Conservation (phyloP, 768 basidiomycete genomes). For the Boletus sp. region DNA sequence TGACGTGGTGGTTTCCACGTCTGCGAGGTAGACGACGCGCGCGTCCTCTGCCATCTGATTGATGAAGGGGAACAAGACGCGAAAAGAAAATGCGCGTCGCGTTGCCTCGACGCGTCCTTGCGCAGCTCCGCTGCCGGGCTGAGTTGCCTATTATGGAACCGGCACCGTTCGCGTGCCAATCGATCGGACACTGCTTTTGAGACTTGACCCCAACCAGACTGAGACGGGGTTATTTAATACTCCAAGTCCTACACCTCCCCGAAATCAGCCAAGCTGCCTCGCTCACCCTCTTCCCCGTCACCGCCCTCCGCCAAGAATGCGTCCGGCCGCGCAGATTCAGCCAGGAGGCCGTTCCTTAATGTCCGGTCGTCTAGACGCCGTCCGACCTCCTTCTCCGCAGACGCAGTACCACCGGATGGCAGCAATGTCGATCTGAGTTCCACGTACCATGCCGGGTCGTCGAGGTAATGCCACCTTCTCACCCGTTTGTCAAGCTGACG, state of each 20-base stretch:
- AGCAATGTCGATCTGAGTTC: constrained; percentile 71
- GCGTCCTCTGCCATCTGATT: constrained; percentile 24
- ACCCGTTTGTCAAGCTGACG: constrained; percentile 18
- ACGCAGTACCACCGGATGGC: constrained; percentile 20
- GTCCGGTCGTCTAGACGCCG: constrained; percentile 28
- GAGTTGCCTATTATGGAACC: constrained; percentile 12
- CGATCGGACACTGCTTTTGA: constrained; percentile 7
- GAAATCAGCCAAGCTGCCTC: constrained; percentile 61
- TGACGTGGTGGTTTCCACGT: constrained; percentile 34
- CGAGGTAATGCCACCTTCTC: constrained; percentile 50
- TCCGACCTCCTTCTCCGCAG: constrained; percentile 23
- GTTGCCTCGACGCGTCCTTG: constrained; percentile 6
- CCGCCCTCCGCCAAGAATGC: constrained; percentile 59
- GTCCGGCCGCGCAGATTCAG: constrained; percentile 48
- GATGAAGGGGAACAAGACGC: constrained; percentile 14
- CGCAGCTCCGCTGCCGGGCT: neutral
- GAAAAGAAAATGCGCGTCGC: constrained; percentile 6
- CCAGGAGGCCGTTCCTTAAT: constrained; percentile 38
- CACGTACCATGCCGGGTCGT: constrained; percentile 84
- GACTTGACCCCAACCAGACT: neutral
- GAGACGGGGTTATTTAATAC: neutral
- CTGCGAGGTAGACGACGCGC: constrained; percentile 44
- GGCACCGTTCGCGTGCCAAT: neutral
- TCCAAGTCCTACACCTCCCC: neutral
- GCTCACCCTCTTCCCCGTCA: constrained; percentile 76